Evolutionary conservation across 108 stramenopile species (phyloP), one percentile per base, ranked within the genome.

Genomic region (Cyclostephanos tholiformis): DNA sequence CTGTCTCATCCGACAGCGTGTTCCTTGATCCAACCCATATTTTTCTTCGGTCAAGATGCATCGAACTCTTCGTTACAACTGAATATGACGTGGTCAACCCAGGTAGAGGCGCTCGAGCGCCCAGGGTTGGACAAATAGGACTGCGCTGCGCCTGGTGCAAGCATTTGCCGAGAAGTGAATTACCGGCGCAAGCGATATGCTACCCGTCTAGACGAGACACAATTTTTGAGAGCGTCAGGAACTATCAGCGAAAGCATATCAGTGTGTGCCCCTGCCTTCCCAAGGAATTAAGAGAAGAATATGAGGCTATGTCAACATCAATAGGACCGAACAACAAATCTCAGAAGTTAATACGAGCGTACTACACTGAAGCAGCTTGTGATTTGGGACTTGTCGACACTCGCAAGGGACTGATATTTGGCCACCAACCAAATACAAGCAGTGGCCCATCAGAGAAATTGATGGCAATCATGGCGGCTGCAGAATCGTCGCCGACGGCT

Each of bases 391-490:
- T 69, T 27, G 26, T 69, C 39, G 68, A 69, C 56, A 44, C 68
- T 58, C 68, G 57, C 55, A 59, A 69, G 55, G 68, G 68, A 36
- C 26, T 69, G 43, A 43, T 69, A 11, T 69, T 69, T 48, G 68
- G 68, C 14, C 23, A 56, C 19, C 68, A 26, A 30, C 68, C 68
- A 52, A 58, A 69, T 57, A 14, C 27, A 25, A 44, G 41, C 44
- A 43, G 56, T 19, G 39, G 14, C 7, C 68, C 68, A 38, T 69
- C 68, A n/a, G 41, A 56, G 17, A 69, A 69, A 41, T 55, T 69
- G 32, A 13, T 14, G 1, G 43, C 57, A 9, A 58, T 69, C 23
- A 43, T 69, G 22, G 25, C 4, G 7, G 44, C 43, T 44, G 68
- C 68, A 13, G 57, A 69, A 43, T 30, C 55, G 36, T 27, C 56